Percentiles rank a stretch among this genome's conserved stretches.
Conservation (phyloP, 108 stramenopile genomes). For the Seminavis robusta region DNA sequence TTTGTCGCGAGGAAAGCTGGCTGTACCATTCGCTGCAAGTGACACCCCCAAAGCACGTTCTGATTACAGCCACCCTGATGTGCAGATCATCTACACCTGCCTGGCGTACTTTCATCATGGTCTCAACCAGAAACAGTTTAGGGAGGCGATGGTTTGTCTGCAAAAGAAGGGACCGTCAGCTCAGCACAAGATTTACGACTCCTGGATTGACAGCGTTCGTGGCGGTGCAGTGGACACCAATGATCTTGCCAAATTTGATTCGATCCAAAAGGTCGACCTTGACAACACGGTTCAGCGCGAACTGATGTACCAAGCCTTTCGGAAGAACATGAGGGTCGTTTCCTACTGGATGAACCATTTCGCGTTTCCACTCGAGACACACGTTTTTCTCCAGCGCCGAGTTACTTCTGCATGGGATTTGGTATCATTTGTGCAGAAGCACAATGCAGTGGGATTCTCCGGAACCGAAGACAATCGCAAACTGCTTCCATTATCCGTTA, state of each 20-base stretch:
- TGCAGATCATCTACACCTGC: conserved; percentile 37
- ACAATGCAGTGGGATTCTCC: background rate
- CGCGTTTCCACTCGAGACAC: conserved; percentile 38
- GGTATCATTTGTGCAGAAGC: background rate
- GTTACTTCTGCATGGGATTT: background rate
- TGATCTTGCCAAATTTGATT: conserved; percentile 15
- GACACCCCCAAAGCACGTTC: conserved; percentile 36
- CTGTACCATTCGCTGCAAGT: conserved; percentile 39
- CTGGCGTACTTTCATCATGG: conserved; percentile 50
- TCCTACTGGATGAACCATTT: conserved; percentile 44
- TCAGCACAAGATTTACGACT: conserved; percentile 26
- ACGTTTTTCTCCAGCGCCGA: conserved; percentile 12
- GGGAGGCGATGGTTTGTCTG: conserved; percentile 21
- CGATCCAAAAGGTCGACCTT: conserved; percentile 38
- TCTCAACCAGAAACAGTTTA: conserved; percentile 19
- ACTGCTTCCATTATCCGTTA: conserved; percentile 40
- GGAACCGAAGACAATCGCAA: conserved; percentile 39
- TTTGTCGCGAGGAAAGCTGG: conserved; percentile 36
- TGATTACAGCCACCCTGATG: conserved; percentile 53
- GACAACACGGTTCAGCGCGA: conserved; percentile 27
- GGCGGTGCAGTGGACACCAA: background rate
- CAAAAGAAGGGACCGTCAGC: conserved; percentile 23
- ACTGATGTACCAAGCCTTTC: conserved; percentile 10
- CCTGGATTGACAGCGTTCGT: too few relatives aligned
- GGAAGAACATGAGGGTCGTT: conserved; percentile 25